Evolutionary conservation across 2,329 filamentous ascomycete genomes (phyloP).

Genomic region (Sporothrix globosa): DNA sequence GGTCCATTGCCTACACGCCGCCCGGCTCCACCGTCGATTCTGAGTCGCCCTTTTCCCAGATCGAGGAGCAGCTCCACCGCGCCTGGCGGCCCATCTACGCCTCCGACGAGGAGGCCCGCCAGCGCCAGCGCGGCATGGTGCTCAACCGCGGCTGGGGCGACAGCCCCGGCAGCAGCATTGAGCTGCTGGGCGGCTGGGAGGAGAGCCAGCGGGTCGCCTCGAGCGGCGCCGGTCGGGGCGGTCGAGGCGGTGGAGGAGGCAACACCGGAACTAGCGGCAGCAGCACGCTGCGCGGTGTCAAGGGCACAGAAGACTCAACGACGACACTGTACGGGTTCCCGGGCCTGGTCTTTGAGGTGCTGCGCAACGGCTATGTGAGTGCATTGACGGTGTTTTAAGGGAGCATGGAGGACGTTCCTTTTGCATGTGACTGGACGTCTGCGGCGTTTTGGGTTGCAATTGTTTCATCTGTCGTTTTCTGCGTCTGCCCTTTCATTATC

Average conservation of each 20-base stretch:
- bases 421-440: slow-evolving; percentile 17
- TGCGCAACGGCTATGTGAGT: slow-evolving; percentile 89
- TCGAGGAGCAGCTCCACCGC: slow-evolving; percentile 68
- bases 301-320: slow-evolving; percentile 60
- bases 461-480: background rate
- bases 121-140: slow-evolving; percentile 74
- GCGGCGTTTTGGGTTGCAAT: background rate
- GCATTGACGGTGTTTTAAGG: slow-evolving; percentile 82
- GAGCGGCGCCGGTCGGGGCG: slow-evolving; percentile 41
- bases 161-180: slow-evolving; percentile 85
- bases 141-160: slow-evolving; percentile 90
- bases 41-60: slow-evolving; percentile 75
- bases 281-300: slow-evolving; percentile 52
- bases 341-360: slow-evolving; percentile 90
- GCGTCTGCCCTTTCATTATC: background rate
- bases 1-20: slow-evolving; percentile 69
- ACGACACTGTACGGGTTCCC: slow-evolving; percentile 94
- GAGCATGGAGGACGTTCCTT: background rate
- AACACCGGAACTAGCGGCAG: slow-evolving; percentile 51
- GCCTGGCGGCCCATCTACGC: slow-evolving; percentile 71
- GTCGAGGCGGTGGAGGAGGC: slow-evolving; percentile 32
- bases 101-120: slow-evolving; percentile 55
- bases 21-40: slow-evolving; percentile 61
- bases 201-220: slow-evolving; percentile 47
- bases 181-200: slow-evolving; percentile 84